phyloP scores from a whole-genome alignment of 768 basidiomycete genomes.

The Termitomyces sp. region DNA sequence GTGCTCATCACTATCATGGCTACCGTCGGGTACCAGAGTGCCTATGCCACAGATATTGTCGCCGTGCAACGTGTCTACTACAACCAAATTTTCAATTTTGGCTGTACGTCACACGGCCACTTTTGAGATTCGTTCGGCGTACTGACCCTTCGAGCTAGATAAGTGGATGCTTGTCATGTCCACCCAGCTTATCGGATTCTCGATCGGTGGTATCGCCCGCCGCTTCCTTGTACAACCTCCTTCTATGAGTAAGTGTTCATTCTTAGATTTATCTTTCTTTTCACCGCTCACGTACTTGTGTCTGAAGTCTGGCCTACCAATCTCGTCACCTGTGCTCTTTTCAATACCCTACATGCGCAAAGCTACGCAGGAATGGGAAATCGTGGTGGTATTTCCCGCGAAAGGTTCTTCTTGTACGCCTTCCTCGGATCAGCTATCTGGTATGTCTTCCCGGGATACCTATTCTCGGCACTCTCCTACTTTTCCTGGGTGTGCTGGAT shows the following conservation, averaged over 20 bases:
- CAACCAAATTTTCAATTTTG: conserved; percentile 54
- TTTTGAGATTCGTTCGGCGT: background rate
- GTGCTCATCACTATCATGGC: conserved; percentile 54
- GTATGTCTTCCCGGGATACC: conserved; percentile 71
- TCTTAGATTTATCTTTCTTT: background rate
- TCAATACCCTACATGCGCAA: conserved; percentile 80
- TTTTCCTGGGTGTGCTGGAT: conserved; percentile 64
- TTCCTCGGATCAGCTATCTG: conserved; percentile 54
- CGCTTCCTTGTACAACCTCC: conserved; percentile 75
- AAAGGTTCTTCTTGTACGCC: conserved; percentile 69
- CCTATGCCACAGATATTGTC: conserved; percentile 73
- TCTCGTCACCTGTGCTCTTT: conserved; percentile 66
- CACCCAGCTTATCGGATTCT: conserved; percentile 77
- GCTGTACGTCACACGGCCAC: conserved; percentile 32
- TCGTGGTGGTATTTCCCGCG: conserved; percentile 64
- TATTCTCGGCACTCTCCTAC: conserved; percentile 61
- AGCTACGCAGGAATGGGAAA: conserved; percentile 60
- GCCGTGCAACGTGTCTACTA: conserved; percentile 77
- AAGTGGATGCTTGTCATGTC: conserved; percentile 79
- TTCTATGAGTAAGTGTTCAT: conserved; percentile 50
- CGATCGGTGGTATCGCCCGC: conserved; percentile 64
- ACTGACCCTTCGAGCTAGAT: conserved; percentile 30
- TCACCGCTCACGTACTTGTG: conserved; percentile 19
- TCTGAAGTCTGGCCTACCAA: conserved; percentile 72
- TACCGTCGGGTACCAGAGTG: conserved; percentile 37